These are phyloP conservation scores for Aphanoascus verrucosus DNA, from an alignment of 2,329 filamentous ascomycete genomes.

Conservation along the genomic window DNA sequence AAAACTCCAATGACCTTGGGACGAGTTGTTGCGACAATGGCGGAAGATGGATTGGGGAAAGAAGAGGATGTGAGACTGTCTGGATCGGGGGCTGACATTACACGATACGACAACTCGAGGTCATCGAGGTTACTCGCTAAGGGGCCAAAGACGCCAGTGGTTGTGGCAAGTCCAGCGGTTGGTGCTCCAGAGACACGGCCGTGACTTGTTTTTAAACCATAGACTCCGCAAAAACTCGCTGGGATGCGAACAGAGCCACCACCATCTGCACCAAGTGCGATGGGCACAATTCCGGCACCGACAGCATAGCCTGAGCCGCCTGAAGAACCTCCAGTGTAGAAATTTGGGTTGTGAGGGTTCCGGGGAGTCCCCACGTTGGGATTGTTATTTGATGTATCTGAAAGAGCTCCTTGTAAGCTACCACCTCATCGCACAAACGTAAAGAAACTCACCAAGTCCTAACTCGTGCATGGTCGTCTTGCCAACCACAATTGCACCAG, in stretches of 20 bases:
- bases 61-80: constrained; percentile 48
- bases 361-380: constrained; percentile 60
- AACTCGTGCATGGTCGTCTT: constrained; percentile 74
- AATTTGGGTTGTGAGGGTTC: constrained; percentile 65
- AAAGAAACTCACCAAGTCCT: constrained; percentile 47
- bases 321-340: constrained; percentile 73
- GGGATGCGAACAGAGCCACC: constrained; percentile 68
- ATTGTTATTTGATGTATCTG: constrained; percentile 75
- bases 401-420: background rate
- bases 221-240: constrained; percentile 64
- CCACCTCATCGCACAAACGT: background rate
- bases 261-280: constrained; percentile 60
- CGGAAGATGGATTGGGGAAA: constrained; percentile 48
- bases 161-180: constrained; percentile 48
- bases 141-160: constrained; percentile 60
- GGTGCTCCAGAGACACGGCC: constrained; percentile 54
- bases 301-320: constrained; percentile 65
- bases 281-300: constrained; percentile 60
- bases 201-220: constrained; percentile 70
- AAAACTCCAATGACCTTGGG: constrained; percentile 59
- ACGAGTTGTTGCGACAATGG: constrained; percentile 26
- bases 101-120: constrained; percentile 68
- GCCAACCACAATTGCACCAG: constrained; percentile 63
- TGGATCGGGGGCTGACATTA: constrained; percentile 65
- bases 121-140: constrained; percentile 67